Conservation (phyloP, 73 alveolate species). For the Durusdinium trenchii region DNA sequence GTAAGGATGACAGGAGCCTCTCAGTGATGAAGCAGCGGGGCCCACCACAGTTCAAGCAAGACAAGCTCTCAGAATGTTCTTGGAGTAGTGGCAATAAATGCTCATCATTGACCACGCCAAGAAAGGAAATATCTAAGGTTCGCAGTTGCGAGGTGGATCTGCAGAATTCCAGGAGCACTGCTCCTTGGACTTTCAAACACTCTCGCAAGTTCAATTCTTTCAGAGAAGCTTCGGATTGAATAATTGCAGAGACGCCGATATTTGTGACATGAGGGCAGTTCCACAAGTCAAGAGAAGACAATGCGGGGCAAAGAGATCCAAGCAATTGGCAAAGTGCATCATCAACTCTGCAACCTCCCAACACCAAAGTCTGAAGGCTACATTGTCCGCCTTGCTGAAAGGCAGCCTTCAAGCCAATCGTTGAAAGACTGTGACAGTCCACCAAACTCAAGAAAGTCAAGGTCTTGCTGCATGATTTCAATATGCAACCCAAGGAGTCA, state of each 20-base stretch:
- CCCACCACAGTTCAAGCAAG: slow-evolving; percentile 63
- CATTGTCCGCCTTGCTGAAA: slow-evolving; percentile 22
- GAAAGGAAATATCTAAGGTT: slow-evolving; percentile 44
- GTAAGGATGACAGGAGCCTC: slow-evolving; percentile 9
- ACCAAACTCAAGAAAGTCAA: slow-evolving; percentile 54
- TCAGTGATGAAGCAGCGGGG: slow-evolving; percentile 53
- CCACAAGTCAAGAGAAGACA: slow-evolving; percentile 67
- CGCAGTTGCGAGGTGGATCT: slow-evolving; percentile 44
- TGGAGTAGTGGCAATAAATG: slow-evolving; percentile 59
- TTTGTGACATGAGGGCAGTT: slow-evolving; percentile 74
- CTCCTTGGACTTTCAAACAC: slow-evolving; percentile 47
- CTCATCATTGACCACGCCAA: slow-evolving; percentile 50
- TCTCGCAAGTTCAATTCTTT: slow-evolving; percentile 64
- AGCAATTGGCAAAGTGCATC: slow-evolving; percentile 70
- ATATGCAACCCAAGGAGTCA: slow-evolving; percentile 20
- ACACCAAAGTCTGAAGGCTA: slow-evolving; percentile 13
- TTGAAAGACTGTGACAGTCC: slow-evolving; percentile 70
- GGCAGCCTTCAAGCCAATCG: slow-evolving; percentile 40
- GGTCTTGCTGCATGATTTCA: slow-evolving; percentile 16
- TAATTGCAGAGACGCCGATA: slow-evolving; percentile 41
- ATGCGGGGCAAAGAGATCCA: slow-evolving; percentile 25
- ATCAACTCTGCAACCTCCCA: slow-evolving; percentile 72
- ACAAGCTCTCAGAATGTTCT: slow-evolving; percentile 30
- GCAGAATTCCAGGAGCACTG: slow-evolving; percentile 50
- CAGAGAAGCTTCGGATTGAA: slow-evolving; percentile 45